Evolutionary conservation across 1,139 yeast species (phyloP), one percentile per base, ranked within the genome.

Genomic region (Eremothecium coryli): DNA sequence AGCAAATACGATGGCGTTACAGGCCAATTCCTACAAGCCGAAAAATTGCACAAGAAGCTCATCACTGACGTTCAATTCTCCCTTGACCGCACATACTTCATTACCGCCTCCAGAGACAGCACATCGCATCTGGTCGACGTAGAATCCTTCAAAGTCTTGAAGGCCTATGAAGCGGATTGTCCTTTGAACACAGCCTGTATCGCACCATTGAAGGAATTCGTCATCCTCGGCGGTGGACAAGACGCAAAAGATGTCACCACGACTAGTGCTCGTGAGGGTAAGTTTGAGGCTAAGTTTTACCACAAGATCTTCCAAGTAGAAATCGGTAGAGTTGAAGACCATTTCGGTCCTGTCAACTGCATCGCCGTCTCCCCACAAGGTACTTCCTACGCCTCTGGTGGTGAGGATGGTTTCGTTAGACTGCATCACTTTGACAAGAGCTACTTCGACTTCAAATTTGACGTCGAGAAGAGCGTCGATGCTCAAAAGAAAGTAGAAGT

Each of bases 221-320:
- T 90, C 43, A 80, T 90, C 37, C 71, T 93, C 45, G 98, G 98
- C 38, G 99, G 99, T 65, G 99, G 99, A 75, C 98, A 90, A 68
- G 97, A 88, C 58, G 98, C 98, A 26, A 76, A 88, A 64, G 93
- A 88, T 61, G 99, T 90, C 59, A 90, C 99, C 31, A 90, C 97
- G 18, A 86, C 97, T 26, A 75, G 93, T 31, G 81, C 93, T 43
- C 73, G 82, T 36, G 95, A 90, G 62, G 98, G 98, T 67, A 85
- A 85, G 59, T 90, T 90, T 62, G 98, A 90, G 66, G 93, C 97
- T 29, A 76, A 95, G 65, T 82, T 90, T 61, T 86, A 80, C 66
- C 97, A 93, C 65, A 90, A 90, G 66, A 73, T 90, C 41, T 90
- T 88, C 60, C 81, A 81, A 60, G 97, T 90, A 58, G 97, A 88